Percentiles rank a stretch among this genome's conserved stretches.
These are phyloP conservation scores for Sarocladiaceae sp. DNA, from an alignment of 2,329 filamentous ascomycete genomes.

Conservation along the genomic window DNA sequence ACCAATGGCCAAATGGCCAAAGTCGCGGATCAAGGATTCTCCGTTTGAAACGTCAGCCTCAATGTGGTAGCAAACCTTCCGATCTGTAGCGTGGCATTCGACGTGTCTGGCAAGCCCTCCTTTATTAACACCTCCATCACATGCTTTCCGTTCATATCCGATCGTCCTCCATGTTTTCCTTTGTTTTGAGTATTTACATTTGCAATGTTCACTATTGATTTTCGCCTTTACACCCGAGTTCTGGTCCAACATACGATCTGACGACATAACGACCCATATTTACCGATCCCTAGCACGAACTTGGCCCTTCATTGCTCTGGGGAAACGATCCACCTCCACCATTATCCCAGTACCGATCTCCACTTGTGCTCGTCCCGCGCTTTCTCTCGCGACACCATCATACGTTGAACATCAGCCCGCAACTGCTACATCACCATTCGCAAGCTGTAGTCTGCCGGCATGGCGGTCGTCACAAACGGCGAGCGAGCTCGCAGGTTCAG, in stretches of 20 bases:
- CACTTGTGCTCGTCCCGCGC: background rate
- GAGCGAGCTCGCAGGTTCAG: constrained; percentile 9
- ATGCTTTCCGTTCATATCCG: constrained; percentile 1
- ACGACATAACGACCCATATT: background rate
- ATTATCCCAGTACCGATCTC: constrained; percentile 3
- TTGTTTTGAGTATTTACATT: background rate
- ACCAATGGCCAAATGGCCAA: no score
- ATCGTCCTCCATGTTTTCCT: background rate
- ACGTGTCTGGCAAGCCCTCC: background rate
- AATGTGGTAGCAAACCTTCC: constrained; percentile 1
- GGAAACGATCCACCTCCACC: constrained; percentile 6
- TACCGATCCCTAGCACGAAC: background rate
- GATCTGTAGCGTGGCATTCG: background rate
- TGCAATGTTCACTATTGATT: no score
- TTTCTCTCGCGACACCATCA: background rate
- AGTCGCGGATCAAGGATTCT: constrained; percentile 7
- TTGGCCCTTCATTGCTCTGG: background rate
- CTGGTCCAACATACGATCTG: background rate
- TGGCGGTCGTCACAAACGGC: constrained; percentile 9
- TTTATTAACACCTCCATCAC: constrained; percentile 2
- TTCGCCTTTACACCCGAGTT: no score
- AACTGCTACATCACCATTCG: background rate
- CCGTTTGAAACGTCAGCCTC: background rate
- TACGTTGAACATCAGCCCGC: background rate
- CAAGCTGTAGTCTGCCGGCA: background rate